Percentiles rank a stretch among this genome's conserved stretches.
These are phyloP conservation scores for Cornus suecica DNA, from an alignment of 148 eudicot genomes.

Conservation along the genomic window DNA sequence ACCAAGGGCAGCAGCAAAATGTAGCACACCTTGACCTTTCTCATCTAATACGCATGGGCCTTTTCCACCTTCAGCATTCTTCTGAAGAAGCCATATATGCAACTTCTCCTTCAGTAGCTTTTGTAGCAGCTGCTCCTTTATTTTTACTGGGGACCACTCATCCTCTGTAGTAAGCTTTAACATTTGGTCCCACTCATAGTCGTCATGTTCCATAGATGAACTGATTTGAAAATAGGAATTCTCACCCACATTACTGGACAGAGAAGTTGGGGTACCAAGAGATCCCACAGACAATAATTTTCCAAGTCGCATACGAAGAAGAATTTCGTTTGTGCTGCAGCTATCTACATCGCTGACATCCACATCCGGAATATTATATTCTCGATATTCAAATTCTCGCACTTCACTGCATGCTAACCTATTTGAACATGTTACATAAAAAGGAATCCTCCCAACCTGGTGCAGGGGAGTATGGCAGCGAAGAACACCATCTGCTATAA, in stretches of 20 bases:
- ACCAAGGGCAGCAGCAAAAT: constrained; percentile 81
- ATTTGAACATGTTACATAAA: constrained; percentile 88
- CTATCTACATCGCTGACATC: constrained; percentile 31
- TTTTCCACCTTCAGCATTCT: constrained; percentile 64
- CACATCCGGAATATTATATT: constrained; percentile 27
- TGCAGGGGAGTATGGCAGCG: constrained; percentile 78
- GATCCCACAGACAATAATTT: constrained; percentile 47
- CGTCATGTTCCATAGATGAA: constrained; percentile 35
- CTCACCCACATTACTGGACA: constrained; percentile 19
- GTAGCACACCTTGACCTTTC: constrained; percentile 78
- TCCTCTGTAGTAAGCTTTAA: constrained; percentile 34
- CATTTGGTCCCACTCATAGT: constrained; percentile 51
- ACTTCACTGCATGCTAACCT: constrained; percentile 98
- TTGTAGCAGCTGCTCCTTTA: constrained; percentile 52
- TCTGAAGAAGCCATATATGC: constrained; percentile 64
- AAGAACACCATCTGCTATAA: constrained; percentile 64
- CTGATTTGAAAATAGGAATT: constrained; percentile 39
- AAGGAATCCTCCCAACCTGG: constrained; percentile 74
- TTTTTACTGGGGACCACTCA: constrained; percentile 29
- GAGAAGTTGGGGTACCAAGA: constrained; percentile 18
- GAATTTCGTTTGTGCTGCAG: constrained; percentile 34
- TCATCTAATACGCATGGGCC: constrained; percentile 65
- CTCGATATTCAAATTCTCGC: constrained; percentile 79
- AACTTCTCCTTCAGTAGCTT: constrained; percentile 59
- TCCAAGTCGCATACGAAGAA: constrained; percentile 48